Percentiles rank a stretch among this genome's conserved stretches.
phyloP scores from a whole-genome alignment of 1,284 basidiomycete species.

The Butyriboletus appendiculatus region DNA sequence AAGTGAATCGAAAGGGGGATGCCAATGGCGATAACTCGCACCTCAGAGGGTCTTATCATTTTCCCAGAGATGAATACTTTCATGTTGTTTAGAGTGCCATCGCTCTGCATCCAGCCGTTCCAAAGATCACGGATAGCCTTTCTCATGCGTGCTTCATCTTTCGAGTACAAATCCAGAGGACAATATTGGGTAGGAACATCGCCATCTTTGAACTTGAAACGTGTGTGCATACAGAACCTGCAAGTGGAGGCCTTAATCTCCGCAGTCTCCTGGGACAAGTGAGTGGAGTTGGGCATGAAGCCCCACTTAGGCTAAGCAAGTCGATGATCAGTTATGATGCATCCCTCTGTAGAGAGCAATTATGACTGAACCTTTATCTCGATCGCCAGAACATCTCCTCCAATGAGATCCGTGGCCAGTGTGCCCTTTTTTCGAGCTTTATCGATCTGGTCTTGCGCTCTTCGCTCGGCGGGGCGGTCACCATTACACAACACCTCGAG shows the following conservation, averaged over 20 bases:
- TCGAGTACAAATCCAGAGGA: constrained; percentile 86
- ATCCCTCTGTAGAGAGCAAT: neutral
- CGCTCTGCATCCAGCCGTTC: constrained; percentile 64
- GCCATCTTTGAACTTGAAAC: constrained; percentile 46
- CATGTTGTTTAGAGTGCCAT: constrained; percentile 76
- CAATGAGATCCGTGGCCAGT: constrained; percentile 75
- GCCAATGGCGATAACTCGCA: constrained; percentile 36
- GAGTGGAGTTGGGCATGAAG: constrained; percentile 68
- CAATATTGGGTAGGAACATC: constrained; percentile 64
- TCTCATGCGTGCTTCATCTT: constrained; percentile 53
- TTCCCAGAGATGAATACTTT: constrained; percentile 73
- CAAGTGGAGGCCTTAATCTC: constrained; percentile 71
- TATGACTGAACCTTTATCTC: constrained; percentile 78
- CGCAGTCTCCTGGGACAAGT: constrained; percentile 59
- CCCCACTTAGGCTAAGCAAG: constrained; percentile 87
- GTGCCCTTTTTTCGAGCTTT: constrained; percentile 53
- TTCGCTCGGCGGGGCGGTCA: constrained; percentile 57
- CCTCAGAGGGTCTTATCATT: constrained; percentile 59
- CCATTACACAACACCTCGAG: constrained; percentile 50
- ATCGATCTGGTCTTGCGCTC: constrained; percentile 59
- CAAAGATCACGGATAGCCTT: constrained; percentile 75
- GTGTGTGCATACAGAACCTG: constrained; percentile 88
- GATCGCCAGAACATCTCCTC: constrained; percentile 58
- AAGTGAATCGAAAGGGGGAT: neutral
- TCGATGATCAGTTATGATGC: neutral